Base-by-base conservation (phyloP, 805 yeast species). In the Wickerhamiella vanderwaltii region DNA sequence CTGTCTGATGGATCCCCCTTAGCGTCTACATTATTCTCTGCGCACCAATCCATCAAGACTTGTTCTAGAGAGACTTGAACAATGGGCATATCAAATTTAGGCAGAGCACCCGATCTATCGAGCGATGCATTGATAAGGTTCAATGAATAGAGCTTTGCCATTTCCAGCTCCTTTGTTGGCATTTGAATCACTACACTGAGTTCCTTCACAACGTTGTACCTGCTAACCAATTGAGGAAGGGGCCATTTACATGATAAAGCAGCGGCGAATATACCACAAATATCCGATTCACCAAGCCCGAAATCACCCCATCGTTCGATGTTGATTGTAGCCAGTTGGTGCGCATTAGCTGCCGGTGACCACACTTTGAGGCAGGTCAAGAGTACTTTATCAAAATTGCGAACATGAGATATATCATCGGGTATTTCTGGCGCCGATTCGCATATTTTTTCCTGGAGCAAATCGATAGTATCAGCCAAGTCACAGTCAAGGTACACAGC, bases 341-440 rank as follows among this genome's bases (percentile, higher is more conserved):
- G 12, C 7, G 39, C 32, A 9, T 19, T 18, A 15, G 39, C 39
- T 19, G 39, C 28, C 19, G 39, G 24, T 9, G 39, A 31, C 39
- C 39, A 36, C 4, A 36, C 39, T 20, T 19, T 20, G 33, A 36
- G 39, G 26, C 39, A 36, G 20, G 28, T 19, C 3, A 16, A 5
- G 7, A 13, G 17, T 2, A 36, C 23, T 13, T 18, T 36, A 26
- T n/a, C 16, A 9, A 16, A 6, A 26, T 28, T 19, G 5, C 24
- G 23, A 3, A 36, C 19, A 13, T 25, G 18, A 12, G 13, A 2
- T 6, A 36, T 19, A n/a, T 7, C 32, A 13, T 5, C 17, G 17
- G 32, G 25, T 3, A 36, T 5, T 6, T 17, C 11, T 2, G 39
- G 39, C n/a, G 39, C 39, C n/a, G 23, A 11, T 5, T 26, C 31